Evolutionary conservation across 2,329 filamentous ascomycete species (phyloP).

Genomic region (Claviceps sp.): DNA sequence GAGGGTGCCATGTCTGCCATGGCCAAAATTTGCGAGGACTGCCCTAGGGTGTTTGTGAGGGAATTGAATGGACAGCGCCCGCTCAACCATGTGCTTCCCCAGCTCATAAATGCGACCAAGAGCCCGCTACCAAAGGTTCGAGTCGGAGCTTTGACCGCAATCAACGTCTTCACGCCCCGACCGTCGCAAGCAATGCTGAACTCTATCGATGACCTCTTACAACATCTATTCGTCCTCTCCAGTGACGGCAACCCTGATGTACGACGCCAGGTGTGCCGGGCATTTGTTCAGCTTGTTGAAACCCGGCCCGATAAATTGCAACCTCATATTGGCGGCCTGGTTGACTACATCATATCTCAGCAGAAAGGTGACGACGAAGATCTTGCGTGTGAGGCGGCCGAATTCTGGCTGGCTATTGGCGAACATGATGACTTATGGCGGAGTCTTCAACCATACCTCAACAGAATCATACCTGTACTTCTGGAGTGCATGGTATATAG

Average conservation of each 20-base stretch:
- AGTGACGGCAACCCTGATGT: slow-evolving; percentile 69
- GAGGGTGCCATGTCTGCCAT: slow-evolving; percentile 91
- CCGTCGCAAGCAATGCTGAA: slow-evolving; percentile 72
- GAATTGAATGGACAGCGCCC: slow-evolving; percentile 83
- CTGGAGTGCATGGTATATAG: slow-evolving; percentile 94
- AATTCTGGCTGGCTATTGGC: slow-evolving; percentile 92
- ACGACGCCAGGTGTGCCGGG: slow-evolving; percentile 80
- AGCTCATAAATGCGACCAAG: slow-evolving; percentile 75
- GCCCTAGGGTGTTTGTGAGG: slow-evolving; percentile 70
- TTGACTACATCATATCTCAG: slow-evolving; percentile 86
- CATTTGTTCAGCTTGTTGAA: slow-evolving; percentile 86
- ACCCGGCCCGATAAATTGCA: slow-evolving; percentile 79
- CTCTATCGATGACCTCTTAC: slow-evolving; percentile 68
- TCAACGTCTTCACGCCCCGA: slow-evolving; percentile 84
- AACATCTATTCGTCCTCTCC: slow-evolving; percentile 70
- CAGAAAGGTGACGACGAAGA: slow-evolving; percentile 82
- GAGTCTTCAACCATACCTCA: slow-evolving; percentile 62
- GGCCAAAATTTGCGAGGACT: slow-evolving; percentile 94
- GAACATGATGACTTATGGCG: slow-evolving; percentile 73
- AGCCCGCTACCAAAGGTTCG: slow-evolving; percentile 66
- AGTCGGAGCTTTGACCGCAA: slow-evolving; percentile 63
- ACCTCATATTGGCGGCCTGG: slow-evolving; percentile 75
- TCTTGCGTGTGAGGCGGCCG: slow-evolving; percentile 82
- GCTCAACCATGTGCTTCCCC: slow-evolving; percentile 76
- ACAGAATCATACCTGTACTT: slow-evolving; percentile 78